Percentiles rank a stretch among this genome's conserved stretches.
Conservation (phyloP, 345 rosid species). For the Sonneratia alba region DNA sequence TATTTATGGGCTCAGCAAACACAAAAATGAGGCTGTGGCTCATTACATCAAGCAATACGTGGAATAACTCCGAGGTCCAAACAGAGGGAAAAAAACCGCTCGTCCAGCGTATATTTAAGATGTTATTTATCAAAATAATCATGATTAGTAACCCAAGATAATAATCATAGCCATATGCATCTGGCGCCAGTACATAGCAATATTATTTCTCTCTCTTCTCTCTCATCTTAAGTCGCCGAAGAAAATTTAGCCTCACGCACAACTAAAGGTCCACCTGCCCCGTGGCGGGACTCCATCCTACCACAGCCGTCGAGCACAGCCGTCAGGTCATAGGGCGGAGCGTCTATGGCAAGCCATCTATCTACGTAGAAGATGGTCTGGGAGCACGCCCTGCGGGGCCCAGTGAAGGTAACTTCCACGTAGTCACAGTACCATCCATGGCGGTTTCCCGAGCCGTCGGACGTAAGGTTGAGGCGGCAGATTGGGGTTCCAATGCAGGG, state of each 20-base stretch:
- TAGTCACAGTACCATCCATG: conserved; percentile 49
- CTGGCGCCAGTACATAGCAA: too few relatives aligned
- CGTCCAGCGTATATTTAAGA: too few relatives aligned
- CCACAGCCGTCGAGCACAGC: conserved; percentile 26
- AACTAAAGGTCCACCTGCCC: neutral
- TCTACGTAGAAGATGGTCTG: conserved; percentile 26
- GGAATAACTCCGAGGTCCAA: too few relatives aligned
- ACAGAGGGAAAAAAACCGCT: too few relatives aligned
- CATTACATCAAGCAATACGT: too few relatives aligned
- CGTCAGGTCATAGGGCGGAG: conserved; percentile 22
- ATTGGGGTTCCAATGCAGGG: conserved; percentile 27
- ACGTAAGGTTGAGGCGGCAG: conserved; percentile 42
- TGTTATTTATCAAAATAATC: too few relatives aligned
- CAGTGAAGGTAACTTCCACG: conserved; percentile 33
- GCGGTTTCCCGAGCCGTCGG: conserved; percentile 32
- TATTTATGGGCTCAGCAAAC: too few relatives aligned
- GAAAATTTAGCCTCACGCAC: neutral
- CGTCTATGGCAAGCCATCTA: conserved; percentile 32
- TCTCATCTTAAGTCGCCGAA: neutral
- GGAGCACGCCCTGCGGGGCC: conserved; percentile 22
- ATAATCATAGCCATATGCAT: too few relatives aligned
- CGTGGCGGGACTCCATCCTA: neutral
- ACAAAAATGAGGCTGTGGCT: too few relatives aligned
- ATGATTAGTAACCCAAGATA: too few relatives aligned
- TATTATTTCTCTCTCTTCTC: too few relatives aligned